Evolutionary conservation across 495 filamentous ascomycete genomes (phyloP).

Genomic region (Annulohypoxylon moriforme): DNA sequence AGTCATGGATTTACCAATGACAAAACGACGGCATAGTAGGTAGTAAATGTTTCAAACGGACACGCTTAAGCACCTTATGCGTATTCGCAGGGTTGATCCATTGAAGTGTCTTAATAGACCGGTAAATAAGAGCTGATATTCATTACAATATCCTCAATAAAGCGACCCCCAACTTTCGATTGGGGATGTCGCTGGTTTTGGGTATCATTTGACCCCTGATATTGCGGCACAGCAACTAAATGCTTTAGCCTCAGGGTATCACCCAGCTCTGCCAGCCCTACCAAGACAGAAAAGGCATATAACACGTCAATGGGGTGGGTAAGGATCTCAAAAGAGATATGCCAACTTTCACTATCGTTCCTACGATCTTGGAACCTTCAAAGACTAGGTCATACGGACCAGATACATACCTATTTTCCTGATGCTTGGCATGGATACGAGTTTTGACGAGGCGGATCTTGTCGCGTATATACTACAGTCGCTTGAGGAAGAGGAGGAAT

Average conservation of each 20-base stretch:
- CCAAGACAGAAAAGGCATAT: too few species aligned
- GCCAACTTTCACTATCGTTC: not conserved
- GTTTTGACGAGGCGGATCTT: not conserved
- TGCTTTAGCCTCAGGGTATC: not conserved
- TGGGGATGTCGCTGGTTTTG: not conserved
- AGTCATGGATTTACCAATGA: too few species aligned
- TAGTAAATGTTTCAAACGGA: too few species aligned
- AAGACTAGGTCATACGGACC: not conserved
- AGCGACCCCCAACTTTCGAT: not conserved
- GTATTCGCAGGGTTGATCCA: not conserved
- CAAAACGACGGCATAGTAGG: too few species aligned
- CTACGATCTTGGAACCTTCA: not conserved
- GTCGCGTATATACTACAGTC: slow-evolving; percentile 1
- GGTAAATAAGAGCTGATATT: not conserved
- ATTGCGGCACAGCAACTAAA: not conserved
- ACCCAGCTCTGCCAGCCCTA: not conserved
- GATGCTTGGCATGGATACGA: not conserved
- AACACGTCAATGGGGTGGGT: too few species aligned
- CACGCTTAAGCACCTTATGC: not conserved
- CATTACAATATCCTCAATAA: not conserved
- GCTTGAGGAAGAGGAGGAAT: not conserved
- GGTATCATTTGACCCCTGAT: not conserved
- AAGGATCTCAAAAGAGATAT: too few species aligned
- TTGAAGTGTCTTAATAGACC: too few species aligned
- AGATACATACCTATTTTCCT: not conserved